Conservation (phyloP, 2,329 filamentous ascomycete genomes). For the Aspergillus sp. region DNA sequence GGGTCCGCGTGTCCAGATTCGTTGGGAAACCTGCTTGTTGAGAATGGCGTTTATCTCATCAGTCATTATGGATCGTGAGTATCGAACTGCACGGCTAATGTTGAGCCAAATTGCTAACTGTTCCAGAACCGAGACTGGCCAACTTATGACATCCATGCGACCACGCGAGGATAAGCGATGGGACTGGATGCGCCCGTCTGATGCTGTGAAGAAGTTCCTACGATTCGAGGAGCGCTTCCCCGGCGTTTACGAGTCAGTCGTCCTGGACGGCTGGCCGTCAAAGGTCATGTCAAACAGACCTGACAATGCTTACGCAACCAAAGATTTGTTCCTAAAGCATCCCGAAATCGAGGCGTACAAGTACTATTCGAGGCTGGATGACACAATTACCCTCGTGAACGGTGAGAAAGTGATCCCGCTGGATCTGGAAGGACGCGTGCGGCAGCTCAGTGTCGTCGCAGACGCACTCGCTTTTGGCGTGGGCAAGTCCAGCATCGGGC, state of each 20-base stretch:
- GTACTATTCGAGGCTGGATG: constrained; percentile 53
- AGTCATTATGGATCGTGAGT: constrained; percentile 62
- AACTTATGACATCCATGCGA: constrained; percentile 65
- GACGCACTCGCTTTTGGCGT: constrained; percentile 64
- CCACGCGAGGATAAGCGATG: constrained; percentile 59
- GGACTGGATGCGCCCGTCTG: constrained; percentile 61
- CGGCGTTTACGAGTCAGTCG: constrained; percentile 43
- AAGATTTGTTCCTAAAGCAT: constrained; percentile 54
- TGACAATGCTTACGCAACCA: constrained; percentile 55
- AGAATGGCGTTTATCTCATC: constrained; percentile 59
- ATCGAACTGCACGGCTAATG: no score
- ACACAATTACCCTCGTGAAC: constrained; percentile 53
- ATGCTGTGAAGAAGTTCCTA: constrained; percentile 48
- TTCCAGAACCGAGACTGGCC: constrained; percentile 62
- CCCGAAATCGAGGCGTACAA: constrained; percentile 53
- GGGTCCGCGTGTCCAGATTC: constrained; percentile 65
- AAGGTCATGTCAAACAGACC: constrained; percentile 51
- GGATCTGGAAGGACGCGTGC: constrained; percentile 58
- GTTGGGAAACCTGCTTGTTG: constrained; percentile 59
- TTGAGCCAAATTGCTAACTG: background rate
- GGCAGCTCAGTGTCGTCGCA: constrained; percentile 56
- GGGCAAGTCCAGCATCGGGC: constrained; percentile 56
- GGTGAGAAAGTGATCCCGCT: constrained; percentile 57
- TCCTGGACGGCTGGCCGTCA: constrained; percentile 43
- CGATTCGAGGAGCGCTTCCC: constrained; percentile 42